These are phyloP conservation scores for Tetraselmis striata DNA, from an alignment of 139 green algal species.

Conservation along the genomic window DNA sequence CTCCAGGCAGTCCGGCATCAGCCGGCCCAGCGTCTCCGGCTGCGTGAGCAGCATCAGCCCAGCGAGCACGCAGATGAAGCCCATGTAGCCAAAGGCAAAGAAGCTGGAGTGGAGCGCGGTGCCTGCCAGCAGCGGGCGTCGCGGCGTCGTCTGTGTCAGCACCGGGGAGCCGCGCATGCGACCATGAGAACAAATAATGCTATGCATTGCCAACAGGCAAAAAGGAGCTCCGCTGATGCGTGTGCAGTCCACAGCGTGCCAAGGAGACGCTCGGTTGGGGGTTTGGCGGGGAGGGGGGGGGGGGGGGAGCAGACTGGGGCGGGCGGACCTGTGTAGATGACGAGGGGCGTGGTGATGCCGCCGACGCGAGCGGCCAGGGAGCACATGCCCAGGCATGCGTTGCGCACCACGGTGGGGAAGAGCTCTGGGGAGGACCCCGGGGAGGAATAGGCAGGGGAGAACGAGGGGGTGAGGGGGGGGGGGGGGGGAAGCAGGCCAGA, in stretches of 20 bases:
- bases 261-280: neutral
- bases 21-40: constrained; percentile 2
- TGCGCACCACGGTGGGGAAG: constrained; percentile 18
- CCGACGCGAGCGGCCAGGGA: constrained; percentile 9
- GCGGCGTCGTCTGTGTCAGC: too few relatives aligned
- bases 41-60: constrained; percentile 3
- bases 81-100: neutral
- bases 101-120: neutral
- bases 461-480: neutral
- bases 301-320: neutral
- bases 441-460: too few relatives aligned
- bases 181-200: too few relatives aligned
- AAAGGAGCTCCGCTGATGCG: neutral
- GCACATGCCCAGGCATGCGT: neutral
- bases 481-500: too few relatives aligned
- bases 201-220: too few relatives aligned
- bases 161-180: too few relatives aligned
- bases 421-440: too few relatives aligned
- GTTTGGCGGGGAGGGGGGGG: neutral
- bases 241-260: neutral
- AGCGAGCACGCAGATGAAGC: neutral
- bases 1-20: constrained; percentile 1
- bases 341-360: constrained; percentile 1
- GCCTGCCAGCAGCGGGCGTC: neutral
- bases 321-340: neutral